Percentiles rank a stretch among this genome's conserved stretches.
phyloP scores from a whole-genome alignment of 441 rosid genomes.

The Gossypium schwendimanii region DNA sequence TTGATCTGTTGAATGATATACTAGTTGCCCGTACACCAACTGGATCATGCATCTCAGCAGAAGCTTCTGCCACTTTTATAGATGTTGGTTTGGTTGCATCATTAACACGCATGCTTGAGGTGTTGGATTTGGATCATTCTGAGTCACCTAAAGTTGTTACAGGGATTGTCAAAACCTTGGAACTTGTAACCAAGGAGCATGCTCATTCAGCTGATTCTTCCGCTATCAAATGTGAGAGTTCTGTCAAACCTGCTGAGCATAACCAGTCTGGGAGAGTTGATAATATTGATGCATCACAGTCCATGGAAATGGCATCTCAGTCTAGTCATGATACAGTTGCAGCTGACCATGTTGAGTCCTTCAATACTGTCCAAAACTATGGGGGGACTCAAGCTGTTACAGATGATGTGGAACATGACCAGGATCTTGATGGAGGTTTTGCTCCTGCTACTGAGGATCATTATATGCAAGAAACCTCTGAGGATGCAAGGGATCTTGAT shows the following conservation, averaged over 20 bases:
- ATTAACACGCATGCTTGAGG: conserved; percentile 71
- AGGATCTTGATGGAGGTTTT: conserved; percentile 79
- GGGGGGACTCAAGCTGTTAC: conserved; percentile 79
- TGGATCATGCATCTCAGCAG: conserved; percentile 76
- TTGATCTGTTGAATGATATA: conserved; percentile 86
- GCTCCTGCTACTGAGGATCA: conserved; percentile 69
- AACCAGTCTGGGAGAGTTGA: conserved; percentile 52
- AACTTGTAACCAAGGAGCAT: conserved; percentile 91
- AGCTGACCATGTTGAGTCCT: conserved; percentile 51
- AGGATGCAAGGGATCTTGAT: conserved; percentile 68
- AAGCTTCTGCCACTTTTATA: conserved; percentile 86
- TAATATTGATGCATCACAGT: conserved; percentile 44
- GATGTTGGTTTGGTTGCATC: conserved; percentile 89
- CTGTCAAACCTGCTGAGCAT: conserved; percentile 44
- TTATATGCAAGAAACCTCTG: conserved; percentile 83
- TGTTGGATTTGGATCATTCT: conserved; percentile 81
- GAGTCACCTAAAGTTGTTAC: conserved; percentile 90
- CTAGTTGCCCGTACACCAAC: conserved; percentile 79
- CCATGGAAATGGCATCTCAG: conserved; percentile 53
- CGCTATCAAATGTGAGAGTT: conserved; percentile 61
- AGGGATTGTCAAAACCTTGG: conserved; percentile 79
- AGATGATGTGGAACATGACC: conserved; percentile 97
- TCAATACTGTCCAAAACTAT: conserved; percentile 44
- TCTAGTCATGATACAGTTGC: conserved; percentile 50
- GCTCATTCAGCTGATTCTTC: conserved; percentile 55